phyloP scores from a whole-genome alignment of 768 basidiomycete species.

The Tylopilus sp. region DNA sequence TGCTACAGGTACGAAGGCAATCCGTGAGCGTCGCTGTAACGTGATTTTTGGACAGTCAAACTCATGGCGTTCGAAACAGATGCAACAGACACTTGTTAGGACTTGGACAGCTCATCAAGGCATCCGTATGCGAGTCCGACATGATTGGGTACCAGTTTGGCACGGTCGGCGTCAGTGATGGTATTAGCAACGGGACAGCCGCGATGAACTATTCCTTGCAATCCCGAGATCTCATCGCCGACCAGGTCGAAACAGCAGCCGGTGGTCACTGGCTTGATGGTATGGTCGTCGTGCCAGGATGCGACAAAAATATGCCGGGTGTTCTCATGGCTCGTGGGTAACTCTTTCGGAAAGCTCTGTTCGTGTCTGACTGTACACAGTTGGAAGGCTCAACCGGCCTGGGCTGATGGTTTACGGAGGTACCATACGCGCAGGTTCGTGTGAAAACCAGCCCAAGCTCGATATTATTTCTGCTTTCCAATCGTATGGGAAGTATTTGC shows the following conservation, averaged over 20 bases:
- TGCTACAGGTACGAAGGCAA: slow-evolving; percentile 91
- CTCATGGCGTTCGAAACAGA: slow-evolving; percentile 39
- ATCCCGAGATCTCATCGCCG: slow-evolving; percentile 96
- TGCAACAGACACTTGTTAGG: slow-evolving; percentile 93
- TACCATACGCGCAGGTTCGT: slow-evolving; percentile 88
- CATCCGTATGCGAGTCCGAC: slow-evolving; percentile 64
- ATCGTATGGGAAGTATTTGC: slow-evolving; percentile 91
- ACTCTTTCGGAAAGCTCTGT: background rate
- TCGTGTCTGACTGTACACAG: slow-evolving; percentile 36
- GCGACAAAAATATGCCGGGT: slow-evolving; percentile 99
- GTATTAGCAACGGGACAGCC: slow-evolving; percentile 95
- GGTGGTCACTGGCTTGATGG: slow-evolving; percentile 98
- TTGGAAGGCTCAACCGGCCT: slow-evolving; percentile 93
- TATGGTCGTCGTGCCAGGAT: slow-evolving; percentile 95
- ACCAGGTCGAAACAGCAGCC: slow-evolving; percentile 92
- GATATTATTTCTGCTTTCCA: slow-evolving; percentile 99
- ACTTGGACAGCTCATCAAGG: slow-evolving; percentile 83
- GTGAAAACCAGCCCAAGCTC: slow-evolving; percentile 81
- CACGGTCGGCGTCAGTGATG: slow-evolving; percentile 96
- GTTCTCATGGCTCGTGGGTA: slow-evolving; percentile 91
- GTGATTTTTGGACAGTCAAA: background rate
- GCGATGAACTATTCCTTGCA: slow-evolving; percentile 97
- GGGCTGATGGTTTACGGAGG: slow-evolving; percentile 98
- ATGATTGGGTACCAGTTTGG: slow-evolving; percentile 98
- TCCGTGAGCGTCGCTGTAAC: slow-evolving; percentile 61